Evolutionary conservation across 805 yeast genomes (phyloP).

Genomic region (Saccharomycopsis capsularis): DNA sequence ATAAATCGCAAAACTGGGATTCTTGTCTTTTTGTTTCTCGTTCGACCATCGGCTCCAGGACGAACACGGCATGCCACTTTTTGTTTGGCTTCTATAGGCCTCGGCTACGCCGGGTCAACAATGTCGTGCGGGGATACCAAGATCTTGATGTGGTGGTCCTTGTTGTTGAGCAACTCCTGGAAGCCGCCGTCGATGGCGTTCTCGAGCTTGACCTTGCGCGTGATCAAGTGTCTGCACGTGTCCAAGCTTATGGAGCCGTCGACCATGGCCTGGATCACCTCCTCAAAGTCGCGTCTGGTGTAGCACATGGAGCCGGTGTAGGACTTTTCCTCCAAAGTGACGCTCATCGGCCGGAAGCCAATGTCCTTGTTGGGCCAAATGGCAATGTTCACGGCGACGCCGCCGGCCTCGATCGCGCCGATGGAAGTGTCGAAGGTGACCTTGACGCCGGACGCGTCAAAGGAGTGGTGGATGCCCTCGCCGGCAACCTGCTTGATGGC

Average conservation of each 20-base stretch:
- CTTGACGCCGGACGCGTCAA: slow-evolving; percentile 50
- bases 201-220: slow-evolving; percentile 44
- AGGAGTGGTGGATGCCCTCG: slow-evolving; percentile 43
- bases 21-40: too few relatives aligned
- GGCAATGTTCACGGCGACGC: slow-evolving; percentile 57
- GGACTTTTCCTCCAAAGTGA: slow-evolving; percentile 47
- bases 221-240: slow-evolving; percentile 41
- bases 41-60: too few relatives aligned
- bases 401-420: slow-evolving; percentile 43
- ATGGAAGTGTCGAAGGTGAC: slow-evolving; percentile 47
- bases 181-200: slow-evolving; percentile 51
- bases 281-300: slow-evolving; percentile 48
- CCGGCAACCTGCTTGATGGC: slow-evolving; percentile 34
- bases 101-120: too few relatives aligned
- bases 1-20: too few relatives aligned
- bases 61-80: too few relatives aligned
- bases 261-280: slow-evolving; percentile 45
- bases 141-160: slow-evolving; percentile 50
- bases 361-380: slow-evolving; percentile 52
- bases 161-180: slow-evolving; percentile 42
- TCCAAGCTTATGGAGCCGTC: slow-evolving; percentile 40
- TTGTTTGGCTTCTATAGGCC: too few relatives aligned
- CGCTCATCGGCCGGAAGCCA: slow-evolving; percentile 48
- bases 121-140: slow-evolving; percentile 37
- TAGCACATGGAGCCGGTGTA: slow-evolving; percentile 60